These are phyloP conservation scores for Cryomyces minteri DNA, from an alignment of 495 filamentous ascomycete species.

Conservation along the genomic window DNA sequence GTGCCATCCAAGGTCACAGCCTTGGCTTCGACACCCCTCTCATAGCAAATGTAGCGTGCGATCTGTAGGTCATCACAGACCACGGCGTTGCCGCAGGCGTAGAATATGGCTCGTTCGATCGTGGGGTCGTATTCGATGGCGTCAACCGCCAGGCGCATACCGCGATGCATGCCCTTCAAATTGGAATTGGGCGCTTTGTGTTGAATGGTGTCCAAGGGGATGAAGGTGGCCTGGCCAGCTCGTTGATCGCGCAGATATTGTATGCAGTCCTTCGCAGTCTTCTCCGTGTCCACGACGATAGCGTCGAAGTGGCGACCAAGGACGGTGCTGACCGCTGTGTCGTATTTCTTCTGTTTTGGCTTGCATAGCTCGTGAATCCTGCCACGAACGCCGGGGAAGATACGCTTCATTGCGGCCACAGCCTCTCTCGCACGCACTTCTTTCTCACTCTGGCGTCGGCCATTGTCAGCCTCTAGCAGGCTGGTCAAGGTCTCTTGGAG, in stretches of 20 bases:
- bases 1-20: slow-evolving; percentile 84
- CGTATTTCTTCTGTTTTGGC: slow-evolving; percentile 89
- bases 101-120: slow-evolving; percentile 80
- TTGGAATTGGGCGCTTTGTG: slow-evolving; percentile 75
- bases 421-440: slow-evolving; percentile 61
- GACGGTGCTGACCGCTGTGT: slow-evolving; percentile 80
- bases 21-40: slow-evolving; percentile 70
- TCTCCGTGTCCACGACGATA: slow-evolving; percentile 91
- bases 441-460: slow-evolving; percentile 64
- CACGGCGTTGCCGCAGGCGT: slow-evolving; percentile 88
- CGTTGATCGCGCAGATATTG: slow-evolving; percentile 84
- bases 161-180: slow-evolving; percentile 71
- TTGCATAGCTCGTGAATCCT: slow-evolving; percentile 84
- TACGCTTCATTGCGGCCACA: slow-evolving; percentile 68
- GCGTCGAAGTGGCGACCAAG: slow-evolving; percentile 87
- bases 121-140: slow-evolving; percentile 83
- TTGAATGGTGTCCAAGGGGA: slow-evolving; percentile 93
- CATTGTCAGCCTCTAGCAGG: slow-evolving; percentile 65
- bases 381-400: slow-evolving; percentile 82
- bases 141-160: slow-evolving; percentile 81
- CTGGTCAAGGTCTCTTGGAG: slow-evolving; percentile 61
- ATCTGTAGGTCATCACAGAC: slow-evolving; percentile 77
- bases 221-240: slow-evolving; percentile 70
- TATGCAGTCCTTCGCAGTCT: slow-evolving; percentile 84
- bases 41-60: slow-evolving; percentile 80